Evolutionary conservation across 2,329 filamentous ascomycete species (phyloP), one percentile per base, ranked within the genome.

Genomic region (Xylaria sp.): DNA sequence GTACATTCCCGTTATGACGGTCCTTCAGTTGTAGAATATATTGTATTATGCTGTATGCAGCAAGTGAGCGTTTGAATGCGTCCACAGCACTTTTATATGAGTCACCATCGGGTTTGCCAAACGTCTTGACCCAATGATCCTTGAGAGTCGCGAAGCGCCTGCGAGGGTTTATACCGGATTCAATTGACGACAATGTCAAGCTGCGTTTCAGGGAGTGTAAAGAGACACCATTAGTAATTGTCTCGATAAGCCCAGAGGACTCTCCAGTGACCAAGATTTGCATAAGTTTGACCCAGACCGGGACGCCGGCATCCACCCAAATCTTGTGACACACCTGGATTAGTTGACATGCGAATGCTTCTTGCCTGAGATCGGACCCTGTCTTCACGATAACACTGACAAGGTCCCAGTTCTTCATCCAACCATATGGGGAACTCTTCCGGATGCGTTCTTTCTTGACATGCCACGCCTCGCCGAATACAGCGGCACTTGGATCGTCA

Each of bases 201-300:
- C 91, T 93, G 71, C 93, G 90, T 81, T 96, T 95, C 70, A 96
- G 85, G 2, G 92, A 94, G 80, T 96, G 93, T 54, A 96, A 83
- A n/a, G 92, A 95, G 13, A 96, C 92, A 53, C 93, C 93, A 73
- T 94, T 95, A 47, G 92, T 94, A 75, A 96, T 96, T 5, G 93
- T 96, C 82, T 96, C 93, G 73, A 96, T 93, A 55, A 96, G 86
- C 2, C 93, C 93, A 1, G 92, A 94, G 9, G 91, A 93, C 81
- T 95, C 93, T 69, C 93, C 93, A 5, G 92, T 95, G 48, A 96
- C 93, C 61, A 96, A 83, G 62, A 96, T 96, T 63, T 92, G 89
- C 93, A 96, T 96, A 67, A 91, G 85, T 81, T 94, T 94, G 23
- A 94, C 92, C 93, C 93, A 96, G n/a, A 96, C 93, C 42, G 91